A percentile compares a stretch with the other conserved stretches of the same genome.
Evolutionary conservation across 805 yeast species (phyloP).

Genomic region (Brettanomyces anomalus): DNA sequence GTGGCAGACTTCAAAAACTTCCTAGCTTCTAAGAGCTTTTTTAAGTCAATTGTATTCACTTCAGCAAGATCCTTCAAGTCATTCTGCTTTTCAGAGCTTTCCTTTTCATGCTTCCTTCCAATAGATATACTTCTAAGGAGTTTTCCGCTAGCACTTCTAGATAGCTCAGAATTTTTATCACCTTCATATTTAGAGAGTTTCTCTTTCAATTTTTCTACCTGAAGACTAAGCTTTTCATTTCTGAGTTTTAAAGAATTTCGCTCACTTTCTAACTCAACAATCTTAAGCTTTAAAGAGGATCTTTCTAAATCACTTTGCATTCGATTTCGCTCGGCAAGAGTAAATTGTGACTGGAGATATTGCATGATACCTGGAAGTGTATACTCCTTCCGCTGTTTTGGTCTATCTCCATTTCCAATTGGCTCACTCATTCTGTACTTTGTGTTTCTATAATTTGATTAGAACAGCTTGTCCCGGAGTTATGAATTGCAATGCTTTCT

Average conservation of each 20-base stretch:
- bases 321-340: conserved; percentile 34
- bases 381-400: conserved; percentile 15
- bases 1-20: conserved; percentile 27
- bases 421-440: too few species aligned
- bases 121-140: neutral
- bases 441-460: too few species aligned
- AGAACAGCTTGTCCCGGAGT: too few species aligned
- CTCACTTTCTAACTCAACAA: conserved; percentile 45
- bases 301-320: conserved; percentile 46
- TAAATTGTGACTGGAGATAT: conserved; percentile 50
- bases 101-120: neutral
- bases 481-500: too few species aligned
- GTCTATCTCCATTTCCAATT: too few species aligned
- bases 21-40: conserved; percentile 24
- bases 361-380: conserved; percentile 54
- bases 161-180: neutral
- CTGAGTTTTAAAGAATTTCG: conserved; percentile 33
- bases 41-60: conserved; percentile 18
- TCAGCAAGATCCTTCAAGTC: conserved; percentile 8
- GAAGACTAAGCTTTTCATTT: conserved; percentile 32
- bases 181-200: conserved; percentile 11
- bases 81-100: neutral
- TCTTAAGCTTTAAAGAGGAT: conserved; percentile 39
- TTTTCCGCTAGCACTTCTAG: neutral
- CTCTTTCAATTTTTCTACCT: conserved; percentile 30